phyloP scores from a whole-genome alignment of 75 land plant species.

The Selaginella tamariscina region DNA sequence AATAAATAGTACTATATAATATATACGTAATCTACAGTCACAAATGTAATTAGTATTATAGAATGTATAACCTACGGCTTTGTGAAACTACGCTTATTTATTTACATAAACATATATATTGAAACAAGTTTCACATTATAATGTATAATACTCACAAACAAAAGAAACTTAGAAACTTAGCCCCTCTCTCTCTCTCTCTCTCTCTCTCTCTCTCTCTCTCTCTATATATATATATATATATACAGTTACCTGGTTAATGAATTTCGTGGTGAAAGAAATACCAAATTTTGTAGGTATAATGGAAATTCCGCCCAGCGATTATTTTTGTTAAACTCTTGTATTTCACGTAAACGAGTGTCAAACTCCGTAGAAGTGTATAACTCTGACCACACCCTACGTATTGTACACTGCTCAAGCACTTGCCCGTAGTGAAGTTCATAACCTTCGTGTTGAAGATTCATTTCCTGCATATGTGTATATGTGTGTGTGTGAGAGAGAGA shows the following conservation, averaged over 20 bases:
- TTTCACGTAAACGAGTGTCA: slow-evolving; percentile 29
- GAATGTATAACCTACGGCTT: too few species aligned
- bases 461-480: too few species aligned
- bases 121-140: too few species aligned
- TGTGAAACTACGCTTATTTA: too few species aligned
- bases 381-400: slow-evolving; percentile 47
- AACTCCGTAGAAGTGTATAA: slow-evolving; percentile 60
- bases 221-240: too few species aligned
- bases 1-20: neutral
- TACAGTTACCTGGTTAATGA: slow-evolving; percentile 73
- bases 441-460: slow-evolving; percentile 80
- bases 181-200: too few species aligned
- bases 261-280: slow-evolving; percentile 82
- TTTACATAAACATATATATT: too few species aligned
- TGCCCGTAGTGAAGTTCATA: slow-evolving; percentile 76
- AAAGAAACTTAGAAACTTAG: neutral
- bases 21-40: too few species aligned
- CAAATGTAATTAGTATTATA: too few species aligned
- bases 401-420: slow-evolving; percentile 40
- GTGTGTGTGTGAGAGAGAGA: too few species aligned
- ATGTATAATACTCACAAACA: too few species aligned
- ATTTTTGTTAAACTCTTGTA: slow-evolving; percentile 43
- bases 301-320: slow-evolving; percentile 89
- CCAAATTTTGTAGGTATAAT: slow-evolving; percentile 97
- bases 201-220: too few species aligned